Evolutionary conservation across 306 rosid species (phyloP), one percentile per base, ranked within the genome.

Genomic region (Canavalia gladiata): DNA sequence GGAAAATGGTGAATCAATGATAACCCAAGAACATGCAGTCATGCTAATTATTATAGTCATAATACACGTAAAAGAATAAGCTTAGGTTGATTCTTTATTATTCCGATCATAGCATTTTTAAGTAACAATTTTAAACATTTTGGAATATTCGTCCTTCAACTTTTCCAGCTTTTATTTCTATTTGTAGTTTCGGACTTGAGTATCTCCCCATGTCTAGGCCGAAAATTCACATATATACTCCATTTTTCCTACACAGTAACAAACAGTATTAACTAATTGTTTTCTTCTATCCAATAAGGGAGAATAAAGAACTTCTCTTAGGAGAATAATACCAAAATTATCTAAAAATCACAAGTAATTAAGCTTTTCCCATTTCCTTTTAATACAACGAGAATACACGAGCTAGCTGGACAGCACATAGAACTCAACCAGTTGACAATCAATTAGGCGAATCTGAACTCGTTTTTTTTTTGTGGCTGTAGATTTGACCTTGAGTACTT

Each of bases 1-100:
- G 43, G 13, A 49, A 31, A 71, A 18, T 18, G 46, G 41, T 81
- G 28, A 29, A 54, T 43, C 75, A n/a, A 52, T 41, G 34, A 72
- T 51, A 81, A 41, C 63, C 47, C 25, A 35, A 35, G 13, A 1
- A 41, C 4, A 12, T 4, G 56, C 30, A 35, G 3, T 12, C 63
- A 6, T 39, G 56, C 34, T n/a, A 18, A 25, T 65, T 11, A 78
- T 56, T 41, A 42, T 42, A 5, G 43, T 68, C 8, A 66, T 77
- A 28, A 7, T 25, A 10, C 51, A 49, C 2, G 51, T 34, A 62
- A 37, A 60, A 33, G 33, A 33, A 4, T 30, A 49, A 70, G 1
- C 59, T 33, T 49, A 30, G 59, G 12, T 10, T 11, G 30, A 13
- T 49, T 70, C 18, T 49, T 62, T 4, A 6, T 13, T 35, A 9